phyloP scores from a whole-genome alignment of 371 early-diverging fungal genomes.

The Mortierella sp. region DNA sequence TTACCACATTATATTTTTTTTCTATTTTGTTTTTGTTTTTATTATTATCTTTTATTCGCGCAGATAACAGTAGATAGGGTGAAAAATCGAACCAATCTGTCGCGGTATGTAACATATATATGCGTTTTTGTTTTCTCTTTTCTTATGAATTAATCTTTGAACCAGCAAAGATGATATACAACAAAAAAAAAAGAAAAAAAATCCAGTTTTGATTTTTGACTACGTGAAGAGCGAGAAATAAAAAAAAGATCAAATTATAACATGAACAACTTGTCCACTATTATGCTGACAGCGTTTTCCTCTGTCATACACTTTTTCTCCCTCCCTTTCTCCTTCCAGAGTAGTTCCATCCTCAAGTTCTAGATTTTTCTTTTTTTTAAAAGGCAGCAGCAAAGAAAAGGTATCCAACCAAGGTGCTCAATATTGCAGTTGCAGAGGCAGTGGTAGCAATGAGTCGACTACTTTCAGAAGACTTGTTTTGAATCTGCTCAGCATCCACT shows the following conservation, averaged over 20 bases:
- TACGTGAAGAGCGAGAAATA: conserved; percentile 5
- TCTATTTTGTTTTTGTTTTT: not conserved
- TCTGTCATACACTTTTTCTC: not conserved
- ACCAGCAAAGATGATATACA: conserved; percentile 4
- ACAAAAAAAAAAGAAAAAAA: conserved; percentile 1
- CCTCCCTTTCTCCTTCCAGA: not conserved
- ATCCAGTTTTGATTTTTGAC: conserved; percentile 4
- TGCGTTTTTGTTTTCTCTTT: not conserved
- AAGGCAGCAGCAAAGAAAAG: not conserved
- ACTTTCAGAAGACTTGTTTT: conserved; percentile 13
- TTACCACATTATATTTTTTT: not conserved
- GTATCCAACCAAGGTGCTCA: not conserved
- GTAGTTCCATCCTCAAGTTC: not conserved
- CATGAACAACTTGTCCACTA: not conserved
- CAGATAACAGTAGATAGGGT: conserved; percentile 8
- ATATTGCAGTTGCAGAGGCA: not conserved
- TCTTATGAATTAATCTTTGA: conserved; percentile 1
- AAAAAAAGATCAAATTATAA: not conserved
- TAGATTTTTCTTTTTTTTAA: not conserved
- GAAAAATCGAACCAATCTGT: conserved; percentile 10
- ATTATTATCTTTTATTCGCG: conserved; percentile 1
- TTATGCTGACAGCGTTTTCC: not conserved
- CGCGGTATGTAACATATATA: conserved; percentile 12
- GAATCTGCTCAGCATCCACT: conserved; percentile 14
- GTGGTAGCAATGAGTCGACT: not conserved